A percentile compares a stretch with the other conserved stretches of the same genome.
phyloP scores from a whole-genome alignment of 2,329 filamentous ascomycete genomes.

The Dothiorella sarmentorum region DNA sequence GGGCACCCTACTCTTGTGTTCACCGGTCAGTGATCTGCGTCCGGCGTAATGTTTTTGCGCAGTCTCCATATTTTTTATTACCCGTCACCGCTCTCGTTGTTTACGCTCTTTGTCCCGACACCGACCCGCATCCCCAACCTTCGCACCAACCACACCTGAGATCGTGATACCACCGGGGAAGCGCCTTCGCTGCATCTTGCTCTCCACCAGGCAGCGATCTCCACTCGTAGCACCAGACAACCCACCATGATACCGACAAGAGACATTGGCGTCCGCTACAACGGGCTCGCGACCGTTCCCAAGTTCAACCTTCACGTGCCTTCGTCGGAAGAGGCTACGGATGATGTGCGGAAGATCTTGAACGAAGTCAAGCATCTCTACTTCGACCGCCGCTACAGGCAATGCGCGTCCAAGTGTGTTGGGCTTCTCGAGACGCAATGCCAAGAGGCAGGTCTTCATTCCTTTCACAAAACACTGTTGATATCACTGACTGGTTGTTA shows the following conservation, averaged over 20 bases:
- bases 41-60: constrained; percentile 13
- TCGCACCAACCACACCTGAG: neutral
- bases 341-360: constrained; percentile 8
- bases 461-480: neutral
- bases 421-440: constrained; percentile 25
- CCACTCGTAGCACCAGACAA: neutral
- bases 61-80: neutral
- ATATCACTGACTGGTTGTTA: neutral
- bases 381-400: constrained; percentile 34
- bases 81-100: constrained; percentile 7
- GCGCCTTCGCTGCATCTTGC: neutral
- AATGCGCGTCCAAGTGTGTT: constrained; percentile 32
- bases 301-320: constrained; percentile 5
- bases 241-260: neutral
- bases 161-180: neutral
- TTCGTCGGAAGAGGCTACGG: neutral
- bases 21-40: constrained; percentile 6
- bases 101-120: constrained; percentile 7
- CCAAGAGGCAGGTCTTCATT: neutral
- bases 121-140: neutral
- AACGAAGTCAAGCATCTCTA: constrained; percentile 17
- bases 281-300: constrained; percentile 7
- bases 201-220: neutral
- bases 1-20: neutral
- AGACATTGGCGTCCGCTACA: constrained; percentile 2